Evolutionary conservation across 1,139 yeast species (phyloP), one percentile per base, ranked within the genome.

Genomic region (Pichia sp.): DNA sequence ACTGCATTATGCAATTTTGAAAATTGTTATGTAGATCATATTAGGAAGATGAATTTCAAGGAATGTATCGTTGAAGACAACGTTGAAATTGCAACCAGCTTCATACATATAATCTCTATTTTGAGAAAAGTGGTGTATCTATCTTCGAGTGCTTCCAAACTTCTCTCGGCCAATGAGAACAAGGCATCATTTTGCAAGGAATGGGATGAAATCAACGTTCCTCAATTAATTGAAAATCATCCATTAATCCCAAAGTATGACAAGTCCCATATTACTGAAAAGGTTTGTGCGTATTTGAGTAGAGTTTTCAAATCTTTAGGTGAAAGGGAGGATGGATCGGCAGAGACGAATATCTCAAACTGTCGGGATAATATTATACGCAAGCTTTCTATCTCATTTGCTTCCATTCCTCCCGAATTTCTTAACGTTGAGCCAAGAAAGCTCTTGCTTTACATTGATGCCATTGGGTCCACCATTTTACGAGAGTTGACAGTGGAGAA

Each of bases 71-170:
- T 79, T 8, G 66, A 72, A 19, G 76, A 78, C 62, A 87, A 87
- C 64, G 64, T 82, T 51, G 72, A 72, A 52, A 72, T 81, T 16
- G 88, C 89, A 0, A 75, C 73, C 51, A 77, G 76, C 47, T 89
- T 90, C 68, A 72, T 82, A 4, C 74, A 74, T 49, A 67, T 87
- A 46, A 71, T 87, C 49, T 76, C 80, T 51, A 77, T 90, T 50
- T 72, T 64, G 30, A 42, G 58, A 7, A 55, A 62, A 50, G 64
- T 64, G n/a, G 57, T 60, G 34, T 40, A 47, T 16, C 56, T 59
- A 10, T 60, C 64, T 8, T 54, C 61, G 1, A 54, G 50, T 2
- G 52, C 54, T 85, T 56, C 73, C 83, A 44, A 76, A 80, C 58
- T 82, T 82, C 70, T 85, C 51, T 70, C 75, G 10, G 76, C 79